phyloP scores from a whole-genome alignment of 495 filamentous ascomycete species.

The Aspergillus conjunctus region DNA sequence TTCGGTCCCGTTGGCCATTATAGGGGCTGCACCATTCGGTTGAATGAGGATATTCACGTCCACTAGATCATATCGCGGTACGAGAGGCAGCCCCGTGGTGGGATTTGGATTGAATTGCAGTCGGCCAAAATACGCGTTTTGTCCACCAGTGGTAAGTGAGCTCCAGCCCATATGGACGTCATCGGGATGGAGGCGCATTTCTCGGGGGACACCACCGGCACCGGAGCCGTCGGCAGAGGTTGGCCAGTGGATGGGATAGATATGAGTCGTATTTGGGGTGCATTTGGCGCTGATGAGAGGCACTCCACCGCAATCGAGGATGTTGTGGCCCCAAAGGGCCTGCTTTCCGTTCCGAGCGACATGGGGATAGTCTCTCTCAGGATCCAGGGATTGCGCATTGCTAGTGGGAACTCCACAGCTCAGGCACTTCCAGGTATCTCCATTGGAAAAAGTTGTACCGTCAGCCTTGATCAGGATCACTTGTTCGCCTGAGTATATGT shows the following conservation, averaged over 20 bases:
- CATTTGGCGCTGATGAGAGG: constrained; percentile 20
- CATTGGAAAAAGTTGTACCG: constrained; percentile 22
- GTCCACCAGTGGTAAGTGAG: constrained; percentile 16
- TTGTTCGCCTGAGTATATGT: constrained; percentile 28
- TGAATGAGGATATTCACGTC: constrained; percentile 23
- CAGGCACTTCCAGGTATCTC: constrained; percentile 29
- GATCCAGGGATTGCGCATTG: constrained; percentile 17
- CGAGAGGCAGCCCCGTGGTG: constrained; percentile 11
- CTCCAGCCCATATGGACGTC: constrained; percentile 28
- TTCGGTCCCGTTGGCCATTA: constrained; percentile 11
- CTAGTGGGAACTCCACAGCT: constrained; percentile 24
- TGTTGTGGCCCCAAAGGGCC: constrained; percentile 24
- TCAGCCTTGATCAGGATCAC: constrained; percentile 26
- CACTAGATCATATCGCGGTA: constrained; percentile 29
- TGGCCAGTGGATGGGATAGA: constrained; percentile 29
- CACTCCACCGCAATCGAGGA: constrained; percentile 21
- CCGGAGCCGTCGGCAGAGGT: constrained; percentile 15
- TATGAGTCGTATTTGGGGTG: constrained; percentile 22
- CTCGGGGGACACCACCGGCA: constrained; percentile 16
- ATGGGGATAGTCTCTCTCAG: constrained; percentile 23
- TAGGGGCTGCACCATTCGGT: constrained; percentile 3
- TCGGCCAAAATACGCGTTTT: constrained; percentile 26
- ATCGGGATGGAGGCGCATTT: constrained; percentile 31
- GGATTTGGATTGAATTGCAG: constrained; percentile 28
- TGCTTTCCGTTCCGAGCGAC: constrained; percentile 21